phyloP scores from a whole-genome alignment of 108 stramenopile genomes.

The Pseudonitzschia pungens region DNA sequence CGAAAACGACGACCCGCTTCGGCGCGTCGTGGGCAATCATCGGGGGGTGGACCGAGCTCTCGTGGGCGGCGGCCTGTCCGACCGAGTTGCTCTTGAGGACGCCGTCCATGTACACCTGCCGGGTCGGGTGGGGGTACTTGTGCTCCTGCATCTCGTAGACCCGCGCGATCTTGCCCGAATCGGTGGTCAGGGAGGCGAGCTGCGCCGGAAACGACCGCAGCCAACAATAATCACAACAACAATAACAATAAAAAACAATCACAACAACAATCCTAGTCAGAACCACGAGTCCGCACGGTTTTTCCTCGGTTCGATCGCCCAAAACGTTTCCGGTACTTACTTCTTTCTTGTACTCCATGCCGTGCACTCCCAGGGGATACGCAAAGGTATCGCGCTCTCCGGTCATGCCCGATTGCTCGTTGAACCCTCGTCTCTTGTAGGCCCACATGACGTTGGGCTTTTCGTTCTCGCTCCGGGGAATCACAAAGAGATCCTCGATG shows the following conservation, averaged over 20 bases:
- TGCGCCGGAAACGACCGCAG: not conserved
- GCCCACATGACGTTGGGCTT: slow-evolving; percentile 49
- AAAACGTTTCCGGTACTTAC: too few relatives aligned
- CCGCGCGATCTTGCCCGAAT: slow-evolving; percentile 55
- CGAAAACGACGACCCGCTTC: slow-evolving; percentile 75
- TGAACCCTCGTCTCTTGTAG: slow-evolving; percentile 67
- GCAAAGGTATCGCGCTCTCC: slow-evolving; percentile 48
- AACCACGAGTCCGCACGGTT: too few relatives aligned
- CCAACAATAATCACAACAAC: not conserved
- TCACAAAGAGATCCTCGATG: slow-evolving; percentile 57
- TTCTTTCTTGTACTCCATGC: slow-evolving; percentile 55
- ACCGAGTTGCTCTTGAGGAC: slow-evolving; percentile 38
- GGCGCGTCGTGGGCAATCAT: slow-evolving; percentile 84
- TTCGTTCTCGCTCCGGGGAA: slow-evolving; percentile 28
- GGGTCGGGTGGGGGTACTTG: slow-evolving; percentile 17
- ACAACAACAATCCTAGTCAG: too few relatives aligned
- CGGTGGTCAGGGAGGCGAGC: slow-evolving; percentile 32
- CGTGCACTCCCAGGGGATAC: slow-evolving; percentile 59
- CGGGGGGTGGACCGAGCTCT: slow-evolving; percentile 86
- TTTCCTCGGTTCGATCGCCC: too few relatives aligned
- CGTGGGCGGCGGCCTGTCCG: slow-evolving; percentile 66
- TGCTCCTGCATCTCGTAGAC: slow-evolving; percentile 46
- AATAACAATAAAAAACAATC: slow-evolving; percentile 5
- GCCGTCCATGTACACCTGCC: slow-evolving; percentile 50
- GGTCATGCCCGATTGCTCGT: slow-evolving; percentile 34